These are phyloP conservation scores for Ophiosphaerella herpotricha DNA, from an alignment of 2,329 filamentous ascomycete species.

Conservation along the genomic window DNA sequence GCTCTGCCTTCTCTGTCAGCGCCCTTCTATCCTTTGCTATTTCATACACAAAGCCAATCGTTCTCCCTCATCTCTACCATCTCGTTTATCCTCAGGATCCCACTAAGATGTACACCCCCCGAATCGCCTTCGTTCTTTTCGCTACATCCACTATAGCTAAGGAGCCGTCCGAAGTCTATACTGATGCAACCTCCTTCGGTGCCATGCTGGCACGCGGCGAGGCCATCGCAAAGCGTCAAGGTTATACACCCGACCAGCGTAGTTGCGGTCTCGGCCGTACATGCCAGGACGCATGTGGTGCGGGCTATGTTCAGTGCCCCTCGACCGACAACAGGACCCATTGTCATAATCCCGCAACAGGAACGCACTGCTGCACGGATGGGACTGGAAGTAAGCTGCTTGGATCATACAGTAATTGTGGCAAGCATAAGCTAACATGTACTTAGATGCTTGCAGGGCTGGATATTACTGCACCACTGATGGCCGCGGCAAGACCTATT, in stretches of 20 bases:
- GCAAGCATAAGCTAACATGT: conserved; percentile 7
- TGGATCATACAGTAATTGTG: not conserved
- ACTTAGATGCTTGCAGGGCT: conserved; percentile 61
- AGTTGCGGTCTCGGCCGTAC: conserved; percentile 57
- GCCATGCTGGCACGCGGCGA: conserved; percentile 49
- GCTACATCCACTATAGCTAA: conserved; percentile 14
- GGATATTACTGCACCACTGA: conserved; percentile 68
- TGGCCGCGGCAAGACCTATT: conserved; percentile 58
- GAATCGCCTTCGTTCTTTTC: conserved; percentile 28
- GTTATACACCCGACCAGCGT: conserved; percentile 48
- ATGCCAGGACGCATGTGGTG: conserved; percentile 62
- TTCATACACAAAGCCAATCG: no score
- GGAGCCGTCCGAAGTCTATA: conserved; percentile 28
- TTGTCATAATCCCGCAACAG: conserved; percentile 60
- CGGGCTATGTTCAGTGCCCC: conserved; percentile 56
- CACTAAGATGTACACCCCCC: conserved; percentile 36
- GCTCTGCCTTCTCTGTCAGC: no score
- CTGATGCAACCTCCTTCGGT: conserved; percentile 44
- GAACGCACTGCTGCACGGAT: conserved; percentile 63
- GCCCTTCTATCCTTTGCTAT: no score
- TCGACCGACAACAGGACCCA: conserved; percentile 52
- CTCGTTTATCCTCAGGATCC: not conserved
- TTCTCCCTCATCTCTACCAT: not conserved
- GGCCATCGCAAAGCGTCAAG: conserved; percentile 31
- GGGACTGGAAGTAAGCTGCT: conserved; percentile 60